Evolutionary conservation across 257 asterid genomes (phyloP).

Genomic region (Gentiana macrophylla): DNA sequence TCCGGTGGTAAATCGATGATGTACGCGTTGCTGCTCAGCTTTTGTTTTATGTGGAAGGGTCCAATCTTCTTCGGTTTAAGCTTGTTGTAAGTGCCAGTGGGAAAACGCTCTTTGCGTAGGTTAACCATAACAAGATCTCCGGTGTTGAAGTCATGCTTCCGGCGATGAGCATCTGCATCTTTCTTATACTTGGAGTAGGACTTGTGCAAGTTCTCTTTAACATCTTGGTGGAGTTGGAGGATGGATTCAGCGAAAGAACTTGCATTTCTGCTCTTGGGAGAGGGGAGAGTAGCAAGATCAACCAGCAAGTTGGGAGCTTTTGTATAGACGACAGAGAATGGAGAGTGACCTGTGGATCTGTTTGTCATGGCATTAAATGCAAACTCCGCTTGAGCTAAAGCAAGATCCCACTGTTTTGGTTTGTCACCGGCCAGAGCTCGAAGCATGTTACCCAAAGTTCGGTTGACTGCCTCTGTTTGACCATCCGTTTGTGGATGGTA

Average conservation of each 20-base stretch:
- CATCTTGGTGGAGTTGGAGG: neutral
- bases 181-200: neutral
- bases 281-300: neutral
- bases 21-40: neutral
- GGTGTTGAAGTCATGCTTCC: neutral
- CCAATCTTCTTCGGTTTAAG: neutral
- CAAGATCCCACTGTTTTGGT: too few relatives aligned
- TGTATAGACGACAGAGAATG: neutral
- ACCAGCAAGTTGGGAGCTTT: neutral
- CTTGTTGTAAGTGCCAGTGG: too few relatives aligned
- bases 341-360: neutral
- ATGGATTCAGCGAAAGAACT: neutral
- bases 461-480: conserved; percentile 3
- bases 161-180: neutral
- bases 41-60: too few relatives aligned
- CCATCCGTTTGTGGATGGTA: too few relatives aligned
- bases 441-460: conserved; percentile 4
- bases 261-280: neutral
- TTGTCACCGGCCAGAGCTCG: neutral
- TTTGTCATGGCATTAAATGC: neutral
- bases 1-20: too few relatives aligned
- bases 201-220: neutral
- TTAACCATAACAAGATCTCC: conserved; percentile 5
- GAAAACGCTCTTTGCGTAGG: neutral
- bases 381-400: neutral